A percentile compares a stretch with the other conserved stretches of the same genome.
phyloP scores from a whole-genome alignment of 805 yeast genomes.

The Kuraishia ogatae region DNA sequence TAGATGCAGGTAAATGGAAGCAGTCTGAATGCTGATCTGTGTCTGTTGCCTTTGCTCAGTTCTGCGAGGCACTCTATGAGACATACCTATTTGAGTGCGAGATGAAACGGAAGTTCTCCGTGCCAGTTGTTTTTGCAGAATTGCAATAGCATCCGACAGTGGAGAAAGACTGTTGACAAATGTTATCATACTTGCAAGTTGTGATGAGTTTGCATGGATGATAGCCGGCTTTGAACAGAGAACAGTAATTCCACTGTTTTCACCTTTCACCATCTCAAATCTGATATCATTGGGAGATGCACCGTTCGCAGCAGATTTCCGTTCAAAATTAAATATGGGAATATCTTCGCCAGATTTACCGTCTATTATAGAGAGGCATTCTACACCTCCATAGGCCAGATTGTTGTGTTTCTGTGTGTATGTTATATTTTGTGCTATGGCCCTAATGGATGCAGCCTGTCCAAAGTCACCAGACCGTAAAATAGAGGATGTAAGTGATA shows the following conservation, averaged over 20 bases:
- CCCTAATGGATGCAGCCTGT: constrained; percentile 21
- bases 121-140: background rate
- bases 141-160: constrained; percentile 3
- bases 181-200: constrained; percentile 2
- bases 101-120: background rate
- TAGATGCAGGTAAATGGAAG: constrained; percentile 23
- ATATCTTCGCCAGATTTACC: constrained; percentile 13
- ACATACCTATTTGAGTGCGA: background rate
- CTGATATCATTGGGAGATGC: constrained; percentile 36
- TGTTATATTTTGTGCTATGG: constrained; percentile 21
- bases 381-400: constrained; percentile 40
- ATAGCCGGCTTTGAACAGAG: constrained; percentile 34
- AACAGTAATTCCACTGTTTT: constrained; percentile 23
- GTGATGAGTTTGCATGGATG: constrained; percentile 10
- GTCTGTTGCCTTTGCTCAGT: background rate
- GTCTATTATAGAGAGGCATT: constrained; percentile 21
- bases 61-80: background rate
- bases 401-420: constrained; percentile 33
- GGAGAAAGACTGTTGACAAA: constrained; percentile 10
- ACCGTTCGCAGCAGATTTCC: constrained; percentile 8
- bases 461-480: constrained; percentile 30
- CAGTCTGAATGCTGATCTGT: constrained; percentile 29
- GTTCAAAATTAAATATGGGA: constrained; percentile 17
- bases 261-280: constrained; percentile 34
- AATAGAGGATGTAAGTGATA: constrained; percentile 42